A percentile compares a stretch with the other conserved stretches of the same genome.
Conservation (phyloP, 768 basidiomycete species). For the Phlegmacium glaucopus region DNA sequence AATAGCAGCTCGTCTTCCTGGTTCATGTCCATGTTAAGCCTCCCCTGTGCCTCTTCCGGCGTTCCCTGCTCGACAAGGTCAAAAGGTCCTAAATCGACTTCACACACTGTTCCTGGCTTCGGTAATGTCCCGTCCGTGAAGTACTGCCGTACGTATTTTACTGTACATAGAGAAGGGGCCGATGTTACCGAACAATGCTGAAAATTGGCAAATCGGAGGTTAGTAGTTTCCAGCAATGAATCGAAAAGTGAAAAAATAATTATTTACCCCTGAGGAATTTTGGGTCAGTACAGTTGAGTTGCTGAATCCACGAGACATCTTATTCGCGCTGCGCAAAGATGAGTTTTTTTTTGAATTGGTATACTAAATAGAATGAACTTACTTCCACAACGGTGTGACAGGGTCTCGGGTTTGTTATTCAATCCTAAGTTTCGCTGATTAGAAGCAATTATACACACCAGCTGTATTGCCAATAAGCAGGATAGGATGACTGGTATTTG, state of each 20-base stretch:
- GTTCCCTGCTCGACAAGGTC: conserved; percentile 1
- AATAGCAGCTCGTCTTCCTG: conserved; percentile 2
- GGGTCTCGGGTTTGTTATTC: conserved; percentile 18
- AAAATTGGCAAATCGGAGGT: not conserved
- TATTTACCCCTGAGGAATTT: conserved; percentile 36
- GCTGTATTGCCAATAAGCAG: no score
- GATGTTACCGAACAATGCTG: conserved; percentile 34
- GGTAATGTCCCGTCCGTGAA: conserved; percentile 40
- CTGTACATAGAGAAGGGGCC: conserved; percentile 32
- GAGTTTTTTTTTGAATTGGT: not conserved
- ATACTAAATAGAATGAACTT: conserved; percentile 2
- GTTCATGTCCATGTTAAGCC: not conserved
- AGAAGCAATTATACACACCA: conserved; percentile 40
- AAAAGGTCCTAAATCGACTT: conserved; percentile 27
- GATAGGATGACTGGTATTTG: conserved; percentile 37
- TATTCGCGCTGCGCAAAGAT: conserved; percentile 35
- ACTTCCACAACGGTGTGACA: conserved; percentile 27
- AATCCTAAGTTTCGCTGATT: not conserved
- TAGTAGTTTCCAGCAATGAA: no score
- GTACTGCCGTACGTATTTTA: conserved; percentile 32
- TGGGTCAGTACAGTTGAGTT: conserved; percentile 40
- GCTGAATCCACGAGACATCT: conserved; percentile 33
- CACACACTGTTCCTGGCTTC: conserved; percentile 35
- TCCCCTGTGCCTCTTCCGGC: not conserved
- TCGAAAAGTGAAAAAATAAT: no score